Evolutionary conservation across 192 early-diverging fungal genomes (phyloP).

Genomic region (Phycomyces blakesleeanus): DNA sequence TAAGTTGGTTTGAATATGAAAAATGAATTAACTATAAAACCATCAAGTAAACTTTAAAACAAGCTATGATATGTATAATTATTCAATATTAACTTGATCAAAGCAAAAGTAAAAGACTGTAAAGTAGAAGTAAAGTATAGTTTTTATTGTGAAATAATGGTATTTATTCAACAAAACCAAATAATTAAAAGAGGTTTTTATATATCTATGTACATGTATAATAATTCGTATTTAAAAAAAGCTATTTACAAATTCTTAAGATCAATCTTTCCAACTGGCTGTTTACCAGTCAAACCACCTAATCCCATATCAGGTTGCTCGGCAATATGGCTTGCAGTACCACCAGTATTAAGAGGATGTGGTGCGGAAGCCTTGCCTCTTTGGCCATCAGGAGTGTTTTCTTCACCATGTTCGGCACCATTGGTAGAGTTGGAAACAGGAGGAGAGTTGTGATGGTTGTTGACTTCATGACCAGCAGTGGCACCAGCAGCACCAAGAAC

Average conservation of each 20-base stretch:
- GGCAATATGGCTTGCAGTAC: constrained; percentile 12
- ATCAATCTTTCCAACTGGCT: constrained; percentile 30
- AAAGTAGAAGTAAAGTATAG: too few species aligned
- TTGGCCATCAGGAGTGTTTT: not conserved
- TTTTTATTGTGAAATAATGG: too few species aligned
- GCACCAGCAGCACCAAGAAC: too few species aligned
- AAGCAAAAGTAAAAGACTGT: too few species aligned
- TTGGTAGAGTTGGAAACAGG: not conserved
- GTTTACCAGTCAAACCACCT: constrained; percentile 27
- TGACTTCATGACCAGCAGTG: too few species aligned
- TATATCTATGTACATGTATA: not conserved
- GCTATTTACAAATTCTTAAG: constrained; percentile 19
- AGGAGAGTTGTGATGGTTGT: not conserved
- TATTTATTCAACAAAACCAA: too few species aligned
- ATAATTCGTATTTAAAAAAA: not conserved
- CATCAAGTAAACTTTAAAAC: too few species aligned
- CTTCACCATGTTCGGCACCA: not conserved
- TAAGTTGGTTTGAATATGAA: too few species aligned
- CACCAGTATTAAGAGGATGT: constrained; percentile 24
- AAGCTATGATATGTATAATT: too few species aligned
- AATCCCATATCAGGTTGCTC: constrained; percentile 18
- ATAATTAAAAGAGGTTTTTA: too few species aligned
- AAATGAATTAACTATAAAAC: too few species aligned
- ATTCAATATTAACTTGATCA: too few species aligned
- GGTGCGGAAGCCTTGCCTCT: not conserved